Evolutionary conservation across 2,329 filamentous ascomycete species (phyloP).

Genomic region (Cytospora paraplurivora): DNA sequence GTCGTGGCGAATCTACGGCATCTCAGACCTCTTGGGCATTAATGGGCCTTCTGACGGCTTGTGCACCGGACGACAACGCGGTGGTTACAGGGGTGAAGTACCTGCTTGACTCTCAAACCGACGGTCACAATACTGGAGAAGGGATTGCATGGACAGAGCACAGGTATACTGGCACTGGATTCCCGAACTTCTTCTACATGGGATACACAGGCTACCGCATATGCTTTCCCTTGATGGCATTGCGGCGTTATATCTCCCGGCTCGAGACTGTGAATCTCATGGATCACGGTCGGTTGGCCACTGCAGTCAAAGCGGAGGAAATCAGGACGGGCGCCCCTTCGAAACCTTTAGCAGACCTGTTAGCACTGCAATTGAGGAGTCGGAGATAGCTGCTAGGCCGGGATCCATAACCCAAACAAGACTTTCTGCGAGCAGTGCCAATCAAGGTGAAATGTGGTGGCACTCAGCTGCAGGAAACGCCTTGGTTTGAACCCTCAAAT

Average conservation of each 20-base stretch:
- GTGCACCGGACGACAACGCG: neutral
- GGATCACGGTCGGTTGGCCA: too few species aligned
- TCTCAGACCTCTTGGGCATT: neutral
- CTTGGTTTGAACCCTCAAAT: too few species aligned
- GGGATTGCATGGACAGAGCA: neutral
- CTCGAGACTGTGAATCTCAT: too few species aligned
- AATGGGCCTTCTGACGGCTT: neutral
- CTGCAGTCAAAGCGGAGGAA: too few species aligned
- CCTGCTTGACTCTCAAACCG: neutral
- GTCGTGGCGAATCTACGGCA: neutral
- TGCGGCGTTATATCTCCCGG: neutral
- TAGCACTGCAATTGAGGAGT: too few species aligned
- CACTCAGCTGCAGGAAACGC: too few species aligned
- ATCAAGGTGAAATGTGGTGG: too few species aligned
- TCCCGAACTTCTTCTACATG: neutral
- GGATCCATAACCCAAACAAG: too few species aligned
- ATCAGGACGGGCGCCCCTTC: too few species aligned
- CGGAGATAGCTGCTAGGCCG: too few species aligned
- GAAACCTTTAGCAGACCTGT: too few species aligned
- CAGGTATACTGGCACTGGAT: neutral
- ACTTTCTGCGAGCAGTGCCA: too few species aligned
- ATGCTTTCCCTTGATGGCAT: neutral
- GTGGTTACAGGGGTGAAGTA: neutral
- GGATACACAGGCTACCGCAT: neutral
- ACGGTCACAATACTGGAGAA: neutral